A percentile compares a stretch with the other conserved stretches of the same genome.
Evolutionary conservation across 345 rosid genomes (phyloP).

Genomic region (Gossypium herbaceum): DNA sequence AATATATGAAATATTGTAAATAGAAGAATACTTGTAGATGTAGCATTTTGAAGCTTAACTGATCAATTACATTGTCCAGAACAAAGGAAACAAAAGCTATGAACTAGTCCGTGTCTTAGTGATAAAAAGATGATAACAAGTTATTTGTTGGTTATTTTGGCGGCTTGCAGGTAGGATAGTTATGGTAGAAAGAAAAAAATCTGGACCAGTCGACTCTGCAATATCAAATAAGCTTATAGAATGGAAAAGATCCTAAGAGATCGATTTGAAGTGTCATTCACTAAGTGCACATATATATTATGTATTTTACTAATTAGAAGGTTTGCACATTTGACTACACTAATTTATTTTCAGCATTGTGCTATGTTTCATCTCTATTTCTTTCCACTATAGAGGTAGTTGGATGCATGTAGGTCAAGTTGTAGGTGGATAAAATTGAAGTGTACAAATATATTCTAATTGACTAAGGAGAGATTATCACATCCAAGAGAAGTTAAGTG

Average conservation of each 20-base stretch:
- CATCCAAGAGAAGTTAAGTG: no score
- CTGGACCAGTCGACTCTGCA: conserved; percentile 93
- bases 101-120: neutral
- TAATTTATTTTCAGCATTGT: neutral
- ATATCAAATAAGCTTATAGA: conserved; percentile 82
- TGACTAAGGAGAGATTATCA: no score
- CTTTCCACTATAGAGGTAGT: neutral
- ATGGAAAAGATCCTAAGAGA: conserved; percentile 64
- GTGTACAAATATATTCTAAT: neutral
- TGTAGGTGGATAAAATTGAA: neutral
- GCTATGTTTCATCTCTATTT: neutral
- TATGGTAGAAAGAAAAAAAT: conserved; percentile 54
- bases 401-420: neutral
- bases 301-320: neutral
- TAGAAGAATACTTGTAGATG: no score
- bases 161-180: conserved; percentile 56
- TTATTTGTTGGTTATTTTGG: neutral
- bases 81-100: no score
- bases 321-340: neutral
- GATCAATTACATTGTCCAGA: no score
- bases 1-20: no score
- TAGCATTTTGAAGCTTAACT: no score
- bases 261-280: conserved; percentile 64
- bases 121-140: neutral
- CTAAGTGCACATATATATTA: conserved; percentile 23